Evolutionary conservation across 148 eudicot genomes (phyloP), one percentile per base, ranked within the genome.

Genomic region (Tetragonia tetragonoides): DNA sequence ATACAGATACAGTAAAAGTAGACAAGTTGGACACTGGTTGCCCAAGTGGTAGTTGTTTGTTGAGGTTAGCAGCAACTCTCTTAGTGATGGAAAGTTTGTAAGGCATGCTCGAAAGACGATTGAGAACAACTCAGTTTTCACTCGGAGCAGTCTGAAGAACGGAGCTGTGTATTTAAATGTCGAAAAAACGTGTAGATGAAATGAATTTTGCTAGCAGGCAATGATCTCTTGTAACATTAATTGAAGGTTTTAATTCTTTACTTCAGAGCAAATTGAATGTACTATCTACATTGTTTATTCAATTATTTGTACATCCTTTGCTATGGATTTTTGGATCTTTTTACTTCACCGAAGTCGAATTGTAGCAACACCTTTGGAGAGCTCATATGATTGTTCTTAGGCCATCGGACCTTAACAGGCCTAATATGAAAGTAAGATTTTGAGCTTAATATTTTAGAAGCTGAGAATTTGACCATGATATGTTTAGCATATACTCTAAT

Each of bases 141-240:
- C 42, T 7, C 54, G 73, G 46, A 72, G 76, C 66, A 2, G 6
- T 72, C 60, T 68, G 64, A 77, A 6, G 74, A 78, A 54, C 34
- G n/a, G 60, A 63, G 21, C 8, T 24, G 69, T 57, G 78, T 73
- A 57, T 21, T 73, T 73, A 54, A 61, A 10, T 24, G 70, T 66
- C 66, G 72, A 46, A 66, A 54, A 72, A 41, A 57, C 20, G 63
- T 59, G 64, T 67, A 67, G 41, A 61, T 53, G 66, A 68, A 66
- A 73, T 49, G 40, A 73, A 72, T 68, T 64, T 66, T 79, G 41
- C 7, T 34, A n/a, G 44, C 23, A 14, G 56, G 59, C 8, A 16
- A 39, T 41, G 16, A 47, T 78, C 74, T 28, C 8, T 71, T 71
- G 74, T 51, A 71, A 71, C 18, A 47, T 5, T 18, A 60, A 60